phyloP scores from a whole-genome alignment of 2,329 filamentous ascomycete genomes.

The Microcyclosporella mali region DNA sequence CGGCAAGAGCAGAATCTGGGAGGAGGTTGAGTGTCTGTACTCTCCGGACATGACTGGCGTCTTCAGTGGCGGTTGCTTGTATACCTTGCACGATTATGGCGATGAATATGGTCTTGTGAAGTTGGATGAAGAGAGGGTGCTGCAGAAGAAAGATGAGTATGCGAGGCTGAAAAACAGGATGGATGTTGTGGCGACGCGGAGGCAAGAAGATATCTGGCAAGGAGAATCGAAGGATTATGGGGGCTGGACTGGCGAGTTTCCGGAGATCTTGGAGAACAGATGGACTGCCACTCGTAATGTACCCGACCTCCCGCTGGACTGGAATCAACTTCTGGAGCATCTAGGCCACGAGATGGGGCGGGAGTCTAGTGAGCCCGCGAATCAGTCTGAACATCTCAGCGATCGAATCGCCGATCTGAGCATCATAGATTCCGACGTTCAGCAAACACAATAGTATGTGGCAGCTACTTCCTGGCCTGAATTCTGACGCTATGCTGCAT shows the following conservation, averaged over 20 bases:
- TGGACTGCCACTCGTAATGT: constrained; percentile 7
- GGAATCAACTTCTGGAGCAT: constrained; percentile 1
- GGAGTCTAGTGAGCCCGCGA: background rate
- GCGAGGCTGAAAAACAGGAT: constrained; percentile 10
- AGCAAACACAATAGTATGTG: too few relatives aligned
- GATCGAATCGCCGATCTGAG: too few relatives aligned
- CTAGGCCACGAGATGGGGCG: background rate
- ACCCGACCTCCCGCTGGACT: constrained; percentile 6
- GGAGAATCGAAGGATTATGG: constrained; percentile 15
- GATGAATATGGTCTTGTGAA: constrained; percentile 14
- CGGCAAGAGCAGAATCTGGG: constrained; percentile 6
- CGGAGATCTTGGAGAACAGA: constrained; percentile 1
- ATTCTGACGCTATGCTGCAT: too few relatives aligned
- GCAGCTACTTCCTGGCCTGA: too few relatives aligned
- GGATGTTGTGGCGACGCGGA: constrained; percentile 3
- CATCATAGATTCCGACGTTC: too few relatives aligned
- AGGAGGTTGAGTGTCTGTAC: constrained; percentile 20
- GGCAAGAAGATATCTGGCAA: constrained; percentile 5
- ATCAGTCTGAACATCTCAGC: too few relatives aligned
- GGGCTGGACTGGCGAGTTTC: constrained; percentile 15
- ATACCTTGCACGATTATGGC: constrained; percentile 13
- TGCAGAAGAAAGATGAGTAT: constrained; percentile 11
- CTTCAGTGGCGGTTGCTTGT: constrained; percentile 20
- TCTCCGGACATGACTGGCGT: constrained; percentile 19
- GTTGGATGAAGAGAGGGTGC: constrained; percentile 7